A percentile compares a stretch with the other conserved stretches of the same genome.
These are phyloP conservation scores for Tetradesmus obliquus DNA, from an alignment of 139 green algal genomes.

Conservation along the genomic window DNA sequence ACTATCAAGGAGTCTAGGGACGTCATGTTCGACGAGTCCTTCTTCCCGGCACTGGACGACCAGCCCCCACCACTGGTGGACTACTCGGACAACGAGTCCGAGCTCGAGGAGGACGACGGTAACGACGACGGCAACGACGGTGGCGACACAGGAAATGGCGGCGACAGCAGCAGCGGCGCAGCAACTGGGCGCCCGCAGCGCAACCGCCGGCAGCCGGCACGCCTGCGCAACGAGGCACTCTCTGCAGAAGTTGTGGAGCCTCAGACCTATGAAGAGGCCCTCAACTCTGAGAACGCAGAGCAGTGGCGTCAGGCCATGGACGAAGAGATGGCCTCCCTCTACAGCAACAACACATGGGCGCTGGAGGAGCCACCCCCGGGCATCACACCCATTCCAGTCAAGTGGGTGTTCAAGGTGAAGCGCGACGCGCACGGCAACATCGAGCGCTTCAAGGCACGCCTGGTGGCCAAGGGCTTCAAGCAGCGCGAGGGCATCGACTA, in stretches of 20 bases:
- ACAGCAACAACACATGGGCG: neutral
- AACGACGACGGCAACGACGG: neutral
- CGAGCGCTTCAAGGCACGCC: slow-evolving; percentile 64
- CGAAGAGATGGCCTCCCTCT: neutral
- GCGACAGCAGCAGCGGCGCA: neutral
- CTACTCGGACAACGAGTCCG: neutral
- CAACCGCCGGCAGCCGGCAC: no score
- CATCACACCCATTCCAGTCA: slow-evolving; percentile 37
- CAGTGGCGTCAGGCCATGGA: neutral
- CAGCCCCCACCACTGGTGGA: neutral
- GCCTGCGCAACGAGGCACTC: neutral
- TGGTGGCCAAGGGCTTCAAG: slow-evolving; percentile 66
- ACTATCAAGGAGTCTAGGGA: slow-evolving; percentile 20
- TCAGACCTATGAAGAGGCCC: neutral
- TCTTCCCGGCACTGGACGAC: neutral
- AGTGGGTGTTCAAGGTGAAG: slow-evolving; percentile 65
- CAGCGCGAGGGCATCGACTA: slow-evolving; percentile 46
- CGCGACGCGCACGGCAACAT: slow-evolving; percentile 48
- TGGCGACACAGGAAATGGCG: neutral
- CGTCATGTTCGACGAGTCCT: slow-evolving; percentile 46
- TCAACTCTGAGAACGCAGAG: neutral
- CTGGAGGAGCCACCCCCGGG: neutral
- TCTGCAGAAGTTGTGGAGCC: neutral
- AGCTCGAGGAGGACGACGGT: neutral
- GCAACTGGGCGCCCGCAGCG: no score